Base-by-base conservation (phyloP, 495 filamentous ascomycete species). In the Aspergillus biplanus region DNA sequence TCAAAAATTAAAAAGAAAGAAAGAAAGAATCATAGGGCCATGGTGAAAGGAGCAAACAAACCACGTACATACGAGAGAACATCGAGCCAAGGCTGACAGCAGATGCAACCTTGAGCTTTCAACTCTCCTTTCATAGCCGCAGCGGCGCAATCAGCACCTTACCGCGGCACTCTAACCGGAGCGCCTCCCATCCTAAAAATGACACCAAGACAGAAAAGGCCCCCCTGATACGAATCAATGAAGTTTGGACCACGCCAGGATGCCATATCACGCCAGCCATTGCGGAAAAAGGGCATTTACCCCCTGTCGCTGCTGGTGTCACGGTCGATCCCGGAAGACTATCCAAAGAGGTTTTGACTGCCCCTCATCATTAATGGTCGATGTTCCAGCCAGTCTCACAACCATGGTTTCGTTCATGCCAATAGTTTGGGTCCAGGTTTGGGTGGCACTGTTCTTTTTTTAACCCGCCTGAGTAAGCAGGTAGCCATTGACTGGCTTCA, bases 401-500 rank as follows among this genome's bases (percentile, higher is more conserved):
- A 63, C 64, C 64, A 63, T 60, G 59, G 61, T 60, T 63, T 27
- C 48, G 56, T 44, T 35, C 56, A 56, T 59, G 21, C 62, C 33
- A 56, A 37, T 53, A 39, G 39, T 48, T 21, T 53, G 53, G 50
- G 64, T 50, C 64, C 56, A 56, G 63, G 49, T 35, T 56, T 34
- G 13, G 37, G 55, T 58, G 59, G 50, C 11, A 49, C 13, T 46
- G 61, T 67, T 62, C 65, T 67, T 63, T 67, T 67, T 67, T 67
- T 67, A 67, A 59, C 52, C 34, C 56, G 52, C 50, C 42, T 64
- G 62, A 64, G 56, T 62, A 60, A 61, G 46, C 37, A 11, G 21
- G 52, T 18, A 49, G 50, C 57, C 33, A 35, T 33, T 16, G 37
- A 33, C 15, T 49, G 18, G 27, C 47, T 18, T 27, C 27, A 33